A percentile compares a stretch with the other conserved stretches of the same genome.
phyloP scores from a whole-genome alignment of 768 basidiomycete species.

The Calocybe gangraenosa region DNA sequence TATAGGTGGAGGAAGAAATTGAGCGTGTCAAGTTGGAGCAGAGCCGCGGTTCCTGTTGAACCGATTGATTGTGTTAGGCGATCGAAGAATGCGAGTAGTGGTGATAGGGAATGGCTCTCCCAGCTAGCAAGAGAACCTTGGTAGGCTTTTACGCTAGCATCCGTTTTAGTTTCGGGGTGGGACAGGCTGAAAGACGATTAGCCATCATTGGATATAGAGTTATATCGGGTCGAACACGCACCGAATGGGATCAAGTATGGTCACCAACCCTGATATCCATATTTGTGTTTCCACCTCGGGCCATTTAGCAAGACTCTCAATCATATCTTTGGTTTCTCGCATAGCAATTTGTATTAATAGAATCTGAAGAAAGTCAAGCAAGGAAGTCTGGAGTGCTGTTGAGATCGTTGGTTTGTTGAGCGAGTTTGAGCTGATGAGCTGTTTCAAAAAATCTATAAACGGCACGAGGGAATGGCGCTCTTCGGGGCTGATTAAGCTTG shows the following conservation, averaged over 20 bases:
- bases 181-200: background rate
- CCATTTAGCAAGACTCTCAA: constrained; percentile 8
- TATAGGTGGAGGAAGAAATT: constrained; percentile 10
- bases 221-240: background rate
- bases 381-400: too few relatives aligned
- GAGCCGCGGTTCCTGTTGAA: background rate
- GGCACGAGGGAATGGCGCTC: background rate
- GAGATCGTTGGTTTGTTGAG: too few relatives aligned
- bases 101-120: constrained; percentile 9
- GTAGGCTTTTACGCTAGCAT: constrained; percentile 5
- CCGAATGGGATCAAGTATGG: constrained; percentile 7
- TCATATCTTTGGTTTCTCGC: constrained; percentile 3
- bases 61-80: background rate
- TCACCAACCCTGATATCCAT: constrained; percentile 6
- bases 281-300: constrained; percentile 9
- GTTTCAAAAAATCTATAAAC: background rate
- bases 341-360: constrained; percentile 10
- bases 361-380: constrained; percentile 1
- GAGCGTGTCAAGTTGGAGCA: constrained; percentile 1
- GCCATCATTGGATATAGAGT: background rate
- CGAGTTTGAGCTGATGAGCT: background rate
- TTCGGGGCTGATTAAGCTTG: background rate
- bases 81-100: constrained; percentile 7
- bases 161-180: background rate
- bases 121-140: constrained; percentile 2